Evolutionary conservation across 2,329 filamentous ascomycete species (phyloP), one percentile per base, ranked within the genome.

Genomic region (Aphanoascus verrucosus): DNA sequence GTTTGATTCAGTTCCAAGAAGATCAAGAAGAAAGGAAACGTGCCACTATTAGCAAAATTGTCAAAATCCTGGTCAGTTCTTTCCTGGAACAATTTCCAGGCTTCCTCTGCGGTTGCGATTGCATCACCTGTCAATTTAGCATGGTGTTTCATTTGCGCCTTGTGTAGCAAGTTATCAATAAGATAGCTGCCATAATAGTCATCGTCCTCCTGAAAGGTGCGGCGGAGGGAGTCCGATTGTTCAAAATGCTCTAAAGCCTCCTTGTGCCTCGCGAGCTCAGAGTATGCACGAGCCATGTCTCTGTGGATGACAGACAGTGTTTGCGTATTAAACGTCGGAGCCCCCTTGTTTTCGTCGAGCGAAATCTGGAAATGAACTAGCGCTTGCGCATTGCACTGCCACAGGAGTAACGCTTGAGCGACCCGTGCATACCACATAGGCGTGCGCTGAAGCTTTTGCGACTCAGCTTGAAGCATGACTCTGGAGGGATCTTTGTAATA

Each of bases 1-100:
- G 46, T 23, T 37, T 49, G 46, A 11, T 35, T 38, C 28, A 40
- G 46, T 19, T 49, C 46, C 46, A 49, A 38, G 15, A 49, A 49
- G 12, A 49, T 49, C 9, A 17, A 15, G 11, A 49, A 49, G 43
- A 35, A 45, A n/a, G 28, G 11, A 35, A 35, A 35, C 14, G 38
- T 23, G 6, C 31, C 35, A 15, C 23, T 35, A 2, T 49, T 15
- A 19, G 23, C 3, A 28, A 28, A 28, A 7, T 28, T 28, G 23
- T 28, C n/a, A n/a, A n/a, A n/a, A n/a, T n/a, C 3, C 23, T 28
- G 3, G 23, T 3, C 23, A 11, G 3, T 14, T 4, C 3, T 23
- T 45, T 31, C 43, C 43, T 14, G 19, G 23, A 17, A 45, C 19
- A 3, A 5, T 20, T 45, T 23, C 43, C 43, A 37, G 8, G 28